Evolutionary conservation across 768 basidiomycete genomes (phyloP).

Genomic region (Filobasidium floriforme): DNA sequence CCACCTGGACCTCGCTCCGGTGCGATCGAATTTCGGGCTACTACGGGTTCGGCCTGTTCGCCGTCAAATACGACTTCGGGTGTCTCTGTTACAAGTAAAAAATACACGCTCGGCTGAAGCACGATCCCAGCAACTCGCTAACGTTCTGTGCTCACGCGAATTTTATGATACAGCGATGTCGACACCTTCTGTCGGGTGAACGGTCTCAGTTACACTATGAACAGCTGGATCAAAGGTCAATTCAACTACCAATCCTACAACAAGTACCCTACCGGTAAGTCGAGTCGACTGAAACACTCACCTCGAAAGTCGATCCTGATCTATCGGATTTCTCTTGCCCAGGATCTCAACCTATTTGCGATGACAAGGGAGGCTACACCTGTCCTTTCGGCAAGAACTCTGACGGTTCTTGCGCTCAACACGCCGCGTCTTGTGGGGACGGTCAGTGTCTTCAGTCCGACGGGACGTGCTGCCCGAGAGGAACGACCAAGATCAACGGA

Average conservation of each 20-base stretch:
- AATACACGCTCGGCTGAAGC: no score
- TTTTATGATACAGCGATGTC: no score
- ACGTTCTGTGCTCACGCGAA: no score
- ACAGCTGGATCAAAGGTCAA: conserved; percentile 22
- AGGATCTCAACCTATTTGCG: conserved; percentile 35
- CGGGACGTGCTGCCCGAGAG: conserved; percentile 32
- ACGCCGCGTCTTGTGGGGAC: conserved; percentile 15
- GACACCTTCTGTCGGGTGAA: conserved; percentile 31
- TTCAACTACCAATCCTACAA: conserved; percentile 16
- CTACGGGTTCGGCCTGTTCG: conserved; percentile 3
- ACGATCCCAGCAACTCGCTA: no score
- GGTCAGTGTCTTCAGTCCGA: conserved; percentile 19
- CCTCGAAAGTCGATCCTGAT: no score
- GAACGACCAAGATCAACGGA: conserved; percentile 24
- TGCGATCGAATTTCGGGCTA: conserved; percentile 30
- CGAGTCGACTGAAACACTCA: no score
- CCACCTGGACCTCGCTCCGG: conserved; percentile 13
- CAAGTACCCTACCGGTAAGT: conserved; percentile 29
- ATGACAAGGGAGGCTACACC: conserved; percentile 34
- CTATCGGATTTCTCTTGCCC: no score
- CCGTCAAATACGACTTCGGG: conserved; percentile 32
- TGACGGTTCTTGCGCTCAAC: conserved; percentile 28
- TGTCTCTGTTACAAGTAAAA: conserved; percentile 36
- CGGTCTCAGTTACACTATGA: conserved; percentile 22
- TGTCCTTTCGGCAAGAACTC: conserved; percentile 29